These are phyloP conservation scores for Eudorina sp. DNA, from an alignment of 139 green algal genomes.

Conservation along the genomic window DNA sequence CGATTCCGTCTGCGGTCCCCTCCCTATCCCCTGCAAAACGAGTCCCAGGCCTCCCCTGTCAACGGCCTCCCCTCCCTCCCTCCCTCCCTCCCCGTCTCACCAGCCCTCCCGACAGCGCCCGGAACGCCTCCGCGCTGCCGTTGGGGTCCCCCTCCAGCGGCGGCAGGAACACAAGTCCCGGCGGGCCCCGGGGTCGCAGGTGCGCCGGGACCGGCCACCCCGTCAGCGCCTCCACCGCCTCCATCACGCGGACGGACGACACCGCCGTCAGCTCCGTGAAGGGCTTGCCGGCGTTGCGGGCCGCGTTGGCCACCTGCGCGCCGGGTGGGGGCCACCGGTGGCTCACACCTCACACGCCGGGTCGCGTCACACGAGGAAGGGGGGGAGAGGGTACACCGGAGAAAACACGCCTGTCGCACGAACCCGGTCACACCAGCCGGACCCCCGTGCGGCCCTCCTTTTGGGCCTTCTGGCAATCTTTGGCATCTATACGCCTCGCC, in stretches of 20 bases:
- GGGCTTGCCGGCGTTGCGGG: constrained; percentile 22
- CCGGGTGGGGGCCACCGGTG: background rate
- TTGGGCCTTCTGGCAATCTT: too few relatives aligned
- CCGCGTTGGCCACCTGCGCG: background rate
- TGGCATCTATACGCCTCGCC: too few relatives aligned
- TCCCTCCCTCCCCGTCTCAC: background rate
- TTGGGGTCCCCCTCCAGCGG: background rate
- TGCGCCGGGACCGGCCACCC: constrained; percentile 12
- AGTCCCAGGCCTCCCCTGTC: too few relatives aligned
- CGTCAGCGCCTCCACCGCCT: constrained; percentile 6
- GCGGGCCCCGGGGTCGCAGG: background rate
- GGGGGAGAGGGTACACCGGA: too few relatives aligned
- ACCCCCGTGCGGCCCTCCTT: too few relatives aligned
- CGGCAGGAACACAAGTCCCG: constrained; percentile 5
- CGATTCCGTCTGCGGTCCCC: too few relatives aligned
- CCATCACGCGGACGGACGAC: constrained; percentile 9
- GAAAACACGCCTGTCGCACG: too few relatives aligned
- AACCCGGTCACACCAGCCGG: too few relatives aligned
- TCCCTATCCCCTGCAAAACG: too few relatives aligned
- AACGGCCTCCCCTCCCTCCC: background rate
- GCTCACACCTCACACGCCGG: too few relatives aligned
- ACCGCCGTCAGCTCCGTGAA: constrained; percentile 17
- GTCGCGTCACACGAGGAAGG: too few relatives aligned
- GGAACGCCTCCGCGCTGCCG: background rate
- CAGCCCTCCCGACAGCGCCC: background rate